Percentiles rank a stretch among this genome's conserved stretches.
Conservation (phyloP, 768 basidiomycete species). For the Leucocoprinus leucothites region DNA sequence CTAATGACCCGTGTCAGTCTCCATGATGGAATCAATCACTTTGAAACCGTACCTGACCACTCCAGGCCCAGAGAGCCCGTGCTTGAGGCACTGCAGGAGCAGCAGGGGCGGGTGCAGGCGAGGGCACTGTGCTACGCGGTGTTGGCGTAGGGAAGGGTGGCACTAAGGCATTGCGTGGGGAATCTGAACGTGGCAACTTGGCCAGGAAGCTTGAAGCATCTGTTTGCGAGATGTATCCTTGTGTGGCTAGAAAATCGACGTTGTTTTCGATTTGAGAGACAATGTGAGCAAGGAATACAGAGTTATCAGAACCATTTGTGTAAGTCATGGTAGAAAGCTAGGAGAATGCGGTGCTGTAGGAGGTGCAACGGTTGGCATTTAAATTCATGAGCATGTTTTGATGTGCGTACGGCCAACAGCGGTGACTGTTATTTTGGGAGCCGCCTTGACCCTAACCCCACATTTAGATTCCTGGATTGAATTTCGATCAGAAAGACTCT, state of each 20-base stretch:
- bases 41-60: conserved; percentile 41
- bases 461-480: not conserved
- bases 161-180: not conserved
- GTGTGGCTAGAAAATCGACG: conserved; percentile 53
- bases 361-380: not conserved
- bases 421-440: not conserved
- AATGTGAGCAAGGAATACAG: conserved; percentile 57
- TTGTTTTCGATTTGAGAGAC: conserved; percentile 54
- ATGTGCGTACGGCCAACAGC: not conserved
- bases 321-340: conserved; percentile 25
- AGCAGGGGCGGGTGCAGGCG: conserved; percentile 17
- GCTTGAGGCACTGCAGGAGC: conserved; percentile 32
- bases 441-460: conserved; percentile 3
- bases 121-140: conserved; percentile 4
- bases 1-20: conserved; percentile 30
- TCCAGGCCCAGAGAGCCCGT: conserved; percentile 62
- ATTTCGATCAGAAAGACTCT: not conserved
- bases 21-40: conserved; percentile 4
- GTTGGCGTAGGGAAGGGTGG: conserved; percentile 9
- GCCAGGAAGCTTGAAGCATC: conserved; percentile 49
- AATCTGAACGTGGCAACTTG: conserved; percentile 37
- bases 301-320: conserved; percentile 28
- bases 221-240: conserved; percentile 47
- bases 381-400: not conserved
- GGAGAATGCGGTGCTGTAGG: too few relatives aligned